Percentiles rank a stretch among this genome's conserved stretches.
phyloP scores from a whole-genome alignment of 1,284 basidiomycete species.

The Ganoderma sinense region DNA sequence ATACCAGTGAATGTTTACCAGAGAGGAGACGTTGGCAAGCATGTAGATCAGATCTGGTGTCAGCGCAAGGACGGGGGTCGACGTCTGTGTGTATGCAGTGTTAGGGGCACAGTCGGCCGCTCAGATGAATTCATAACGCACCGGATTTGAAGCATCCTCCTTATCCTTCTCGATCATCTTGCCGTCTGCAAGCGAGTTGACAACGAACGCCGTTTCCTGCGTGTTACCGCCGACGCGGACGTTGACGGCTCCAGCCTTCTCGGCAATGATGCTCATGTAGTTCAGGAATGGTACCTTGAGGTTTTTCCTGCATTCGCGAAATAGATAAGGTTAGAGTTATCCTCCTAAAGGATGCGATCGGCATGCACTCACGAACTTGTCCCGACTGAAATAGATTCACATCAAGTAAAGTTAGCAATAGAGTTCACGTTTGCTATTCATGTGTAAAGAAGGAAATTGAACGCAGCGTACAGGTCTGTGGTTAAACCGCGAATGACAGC shows the following conservation, averaged over 20 bases:
- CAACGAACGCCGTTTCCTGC: slow-evolving; percentile 64
- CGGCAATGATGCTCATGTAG: slow-evolving; percentile 68
- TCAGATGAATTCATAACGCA: slow-evolving; percentile 36
- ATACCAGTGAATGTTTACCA: slow-evolving; percentile 51
- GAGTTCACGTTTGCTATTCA: not conserved
- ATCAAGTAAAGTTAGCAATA: slow-evolving; percentile 4
- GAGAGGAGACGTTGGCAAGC: slow-evolving; percentile 49
- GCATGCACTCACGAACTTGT: slow-evolving; percentile 35
- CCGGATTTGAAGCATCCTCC: slow-evolving; percentile 49
- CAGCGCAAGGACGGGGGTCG: slow-evolving; percentile 52
- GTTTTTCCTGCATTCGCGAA: slow-evolving; percentile 43
- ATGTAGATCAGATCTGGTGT: slow-evolving; percentile 51
- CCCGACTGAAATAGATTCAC: slow-evolving; percentile 20
- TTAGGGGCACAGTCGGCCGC: not conserved
- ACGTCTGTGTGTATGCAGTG: slow-evolving; percentile 32
- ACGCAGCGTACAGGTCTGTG: not conserved
- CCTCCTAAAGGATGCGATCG: not conserved
- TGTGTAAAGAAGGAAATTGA: not conserved
- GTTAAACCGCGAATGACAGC: not conserved
- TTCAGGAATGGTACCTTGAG: slow-evolving; percentile 75
- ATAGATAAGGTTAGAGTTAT: not conserved
- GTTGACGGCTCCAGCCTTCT: slow-evolving; percentile 60
- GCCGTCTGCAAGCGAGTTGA: slow-evolving; percentile 51
- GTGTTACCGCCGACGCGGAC: slow-evolving; percentile 80
- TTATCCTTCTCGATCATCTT: slow-evolving; percentile 59